Conservation (phyloP, 2,329 filamentous ascomycete genomes). For the Nemania abortiva region DNA sequence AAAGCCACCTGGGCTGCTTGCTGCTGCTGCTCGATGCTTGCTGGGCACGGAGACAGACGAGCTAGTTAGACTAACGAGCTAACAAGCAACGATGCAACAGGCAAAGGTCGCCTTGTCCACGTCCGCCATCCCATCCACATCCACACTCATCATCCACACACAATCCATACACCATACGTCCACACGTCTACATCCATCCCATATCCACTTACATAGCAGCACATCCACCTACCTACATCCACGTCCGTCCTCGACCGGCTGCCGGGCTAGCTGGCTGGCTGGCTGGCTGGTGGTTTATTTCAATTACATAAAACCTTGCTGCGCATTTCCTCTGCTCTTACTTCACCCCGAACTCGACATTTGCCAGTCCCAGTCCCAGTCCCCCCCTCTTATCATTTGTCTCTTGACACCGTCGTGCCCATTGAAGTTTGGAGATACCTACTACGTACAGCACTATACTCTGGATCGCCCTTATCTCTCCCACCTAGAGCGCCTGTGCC, state of each 20-base stretch:
- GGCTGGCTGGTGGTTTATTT: constrained; percentile 44
- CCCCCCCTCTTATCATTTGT: constrained; percentile 44
- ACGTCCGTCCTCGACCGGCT: constrained; percentile 15
- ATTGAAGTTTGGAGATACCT: constrained; percentile 48
- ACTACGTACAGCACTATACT: constrained; percentile 35
- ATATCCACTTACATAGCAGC: constrained; percentile 10
- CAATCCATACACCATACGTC: not conserved
- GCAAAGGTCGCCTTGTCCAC: constrained; percentile 20
- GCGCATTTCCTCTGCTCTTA: constrained; percentile 56
- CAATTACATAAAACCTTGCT: constrained; percentile 64
- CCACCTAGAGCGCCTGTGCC: constrained; percentile 37
- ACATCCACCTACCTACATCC: constrained; percentile 14
- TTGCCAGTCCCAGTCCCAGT: constrained; percentile 37
- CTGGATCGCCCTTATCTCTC: constrained; percentile 55
- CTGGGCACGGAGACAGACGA: not conserved
- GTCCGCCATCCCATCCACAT: constrained; percentile 2
- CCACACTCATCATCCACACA: not conserved
- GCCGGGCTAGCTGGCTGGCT: constrained; percentile 19
- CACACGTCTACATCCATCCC: not conserved
- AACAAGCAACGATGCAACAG: constrained; percentile 14
- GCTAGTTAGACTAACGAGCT: constrained; percentile 9
- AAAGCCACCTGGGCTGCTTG: constrained; percentile 8
- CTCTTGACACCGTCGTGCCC: constrained; percentile 48
- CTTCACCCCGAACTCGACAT: constrained; percentile 53
- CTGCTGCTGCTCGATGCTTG: too few relatives aligned